Evolutionary conservation across 192 early-diverging fungal genomes (phyloP).

Genomic region (Powellomyces hirtus): DNA sequence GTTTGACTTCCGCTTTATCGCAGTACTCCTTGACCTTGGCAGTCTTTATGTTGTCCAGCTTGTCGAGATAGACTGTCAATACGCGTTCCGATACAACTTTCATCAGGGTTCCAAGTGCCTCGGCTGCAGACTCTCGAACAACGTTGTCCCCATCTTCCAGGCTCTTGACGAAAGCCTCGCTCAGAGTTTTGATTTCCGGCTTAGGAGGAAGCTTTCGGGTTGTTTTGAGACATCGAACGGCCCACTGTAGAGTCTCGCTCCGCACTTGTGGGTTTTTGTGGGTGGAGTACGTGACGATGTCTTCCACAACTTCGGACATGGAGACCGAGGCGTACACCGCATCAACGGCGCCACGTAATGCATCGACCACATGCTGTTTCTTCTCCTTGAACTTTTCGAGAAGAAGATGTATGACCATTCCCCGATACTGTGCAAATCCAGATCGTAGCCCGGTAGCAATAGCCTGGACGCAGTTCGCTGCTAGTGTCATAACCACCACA

Average conservation of each 20-base stretch:
- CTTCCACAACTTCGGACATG: constrained; percentile 74
- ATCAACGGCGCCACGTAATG: constrained; percentile 75
- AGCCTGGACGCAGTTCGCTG: constrained; percentile 79
- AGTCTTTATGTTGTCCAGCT: constrained; percentile 83
- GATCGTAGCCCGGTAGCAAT: constrained; percentile 76
- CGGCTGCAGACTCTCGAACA: constrained; percentile 80
- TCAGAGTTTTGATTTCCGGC: constrained; percentile 72
- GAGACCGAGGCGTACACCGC: constrained; percentile 73
- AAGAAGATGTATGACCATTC: constrained; percentile 64
- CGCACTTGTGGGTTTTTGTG: constrained; percentile 96
- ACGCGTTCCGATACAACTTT: constrained; percentile 80
- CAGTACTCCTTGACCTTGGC: constrained; percentile 85
- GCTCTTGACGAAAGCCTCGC: constrained; percentile 73
- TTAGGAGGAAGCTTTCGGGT: constrained; percentile 71
- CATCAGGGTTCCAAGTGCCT: constrained; percentile 87
- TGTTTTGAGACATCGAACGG: constrained; percentile 73
- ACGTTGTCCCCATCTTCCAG: constrained; percentile 81
- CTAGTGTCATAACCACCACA: constrained; percentile 74
- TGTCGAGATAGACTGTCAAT: constrained; percentile 65
- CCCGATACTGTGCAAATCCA: constrained; percentile 78
- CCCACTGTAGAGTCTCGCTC: constrained; percentile 70
- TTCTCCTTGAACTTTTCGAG: constrained; percentile 96
- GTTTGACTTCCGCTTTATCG: constrained; percentile 75
- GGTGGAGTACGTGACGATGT: constrained; percentile 58
- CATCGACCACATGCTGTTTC: constrained; percentile 85